A percentile compares a stretch with the other conserved stretches of the same genome.
Conservation (phyloP, 352 stramenopile species). For the Phytopythium cucurbitacearum region DNA sequence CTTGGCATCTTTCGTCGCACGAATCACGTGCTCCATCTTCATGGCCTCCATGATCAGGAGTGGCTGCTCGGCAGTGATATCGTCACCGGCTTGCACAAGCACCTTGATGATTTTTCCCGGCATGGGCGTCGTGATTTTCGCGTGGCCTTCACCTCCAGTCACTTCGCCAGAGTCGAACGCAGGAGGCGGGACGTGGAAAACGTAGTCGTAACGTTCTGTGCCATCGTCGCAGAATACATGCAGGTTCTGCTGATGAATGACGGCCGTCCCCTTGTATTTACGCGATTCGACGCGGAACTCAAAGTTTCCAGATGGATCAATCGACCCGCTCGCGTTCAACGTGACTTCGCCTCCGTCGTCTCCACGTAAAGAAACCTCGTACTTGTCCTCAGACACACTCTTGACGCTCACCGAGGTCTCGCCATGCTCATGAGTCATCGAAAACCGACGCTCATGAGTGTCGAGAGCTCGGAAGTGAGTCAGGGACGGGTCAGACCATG, state of each 20-base stretch:
- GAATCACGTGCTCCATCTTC: conserved; percentile 95
- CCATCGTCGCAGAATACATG: conserved; percentile 80
- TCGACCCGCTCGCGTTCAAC: conserved; percentile 23
- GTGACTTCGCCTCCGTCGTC: conserved; percentile 13
- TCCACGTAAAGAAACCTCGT: conserved; percentile 30
- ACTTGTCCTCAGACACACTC: conserved; percentile 32
- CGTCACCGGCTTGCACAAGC: conserved; percentile 82
- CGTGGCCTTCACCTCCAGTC: conserved; percentile 20
- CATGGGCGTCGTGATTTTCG: conserved; percentile 90
- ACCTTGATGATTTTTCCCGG: conserved; percentile 93
- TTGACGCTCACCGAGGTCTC: conserved; percentile 37
- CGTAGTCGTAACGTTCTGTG: conserved; percentile 74
- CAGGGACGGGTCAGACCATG: conserved; percentile 50
- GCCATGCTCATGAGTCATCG: conserved; percentile 38
- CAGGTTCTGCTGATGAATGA: conserved; percentile 61
- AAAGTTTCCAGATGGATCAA: conserved; percentile 51
- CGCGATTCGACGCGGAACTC: conserved; percentile 62
- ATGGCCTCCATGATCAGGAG: conserved; percentile 96
- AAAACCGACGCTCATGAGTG: conserved; percentile 43
- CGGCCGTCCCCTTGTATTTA: conserved; percentile 58
- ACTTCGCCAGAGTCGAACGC: conserved; percentile 24
- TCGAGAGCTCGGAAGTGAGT: conserved; percentile 62
- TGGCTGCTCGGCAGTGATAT: conserved; percentile 83
- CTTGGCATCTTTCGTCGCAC: conserved; percentile 61
- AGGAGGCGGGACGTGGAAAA: conserved; percentile 69